phyloP scores from a whole-genome alignment of 345 rosid species.

The Eucalyptus regnans region DNA sequence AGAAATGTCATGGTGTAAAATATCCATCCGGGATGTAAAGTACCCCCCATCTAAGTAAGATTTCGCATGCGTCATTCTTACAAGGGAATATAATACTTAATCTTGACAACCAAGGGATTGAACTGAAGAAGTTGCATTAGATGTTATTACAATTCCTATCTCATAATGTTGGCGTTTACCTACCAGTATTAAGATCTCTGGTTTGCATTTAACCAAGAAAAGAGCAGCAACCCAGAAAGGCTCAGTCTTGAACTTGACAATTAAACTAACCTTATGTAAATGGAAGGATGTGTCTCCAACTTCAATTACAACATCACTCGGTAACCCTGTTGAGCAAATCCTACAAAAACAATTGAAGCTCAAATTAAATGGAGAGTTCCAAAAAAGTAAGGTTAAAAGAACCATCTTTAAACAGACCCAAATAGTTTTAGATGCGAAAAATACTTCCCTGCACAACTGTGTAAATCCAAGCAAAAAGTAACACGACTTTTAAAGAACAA shows the following conservation, averaged over 20 bases:
- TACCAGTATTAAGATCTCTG: background rate
- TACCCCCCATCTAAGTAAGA: background rate
- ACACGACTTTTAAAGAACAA: background rate
- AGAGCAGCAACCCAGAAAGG: background rate
- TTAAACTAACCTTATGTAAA: conserved; percentile 60
- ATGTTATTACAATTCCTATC: background rate
- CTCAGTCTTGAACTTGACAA: background rate
- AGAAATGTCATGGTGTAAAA: background rate
- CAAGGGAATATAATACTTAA: background rate
- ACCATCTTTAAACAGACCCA: background rate
- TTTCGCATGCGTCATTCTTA: background rate
- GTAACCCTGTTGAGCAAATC: conserved; percentile 68
- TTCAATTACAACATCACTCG: conserved; percentile 66
- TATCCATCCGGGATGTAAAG: background rate
- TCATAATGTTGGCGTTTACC: background rate
- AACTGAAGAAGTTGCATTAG: background rate
- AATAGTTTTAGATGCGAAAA: background rate
- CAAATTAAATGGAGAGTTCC: background rate
- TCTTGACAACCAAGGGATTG: background rate
- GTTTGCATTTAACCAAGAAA: background rate
- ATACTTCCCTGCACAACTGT: background rate
- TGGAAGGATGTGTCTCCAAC: conserved; percentile 62
- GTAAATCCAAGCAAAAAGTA: background rate
- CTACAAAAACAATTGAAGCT: conserved; percentile 16
- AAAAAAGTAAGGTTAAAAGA: background rate